Evolutionary conservation across 2,329 filamentous ascomycete species (phyloP).

Genomic region (Colletotrichum neosansevieriae): DNA sequence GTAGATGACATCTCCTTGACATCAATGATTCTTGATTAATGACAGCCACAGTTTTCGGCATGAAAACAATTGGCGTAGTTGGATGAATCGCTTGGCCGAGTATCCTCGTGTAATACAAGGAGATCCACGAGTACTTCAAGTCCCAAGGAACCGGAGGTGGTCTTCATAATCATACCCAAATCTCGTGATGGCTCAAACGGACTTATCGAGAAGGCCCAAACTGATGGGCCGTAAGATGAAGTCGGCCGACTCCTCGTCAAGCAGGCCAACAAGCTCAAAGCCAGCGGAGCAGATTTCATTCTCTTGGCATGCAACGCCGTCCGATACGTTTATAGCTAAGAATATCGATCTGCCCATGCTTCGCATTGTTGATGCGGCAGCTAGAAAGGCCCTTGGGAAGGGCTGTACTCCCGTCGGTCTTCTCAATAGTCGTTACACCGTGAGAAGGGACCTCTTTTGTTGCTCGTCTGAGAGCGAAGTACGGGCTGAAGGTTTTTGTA

Average conservation of each 20-base stretch:
- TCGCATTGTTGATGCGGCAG: background rate
- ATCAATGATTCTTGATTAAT: too few relatives aligned
- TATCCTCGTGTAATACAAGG: too few relatives aligned
- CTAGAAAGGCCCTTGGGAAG: background rate
- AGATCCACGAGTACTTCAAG: too few relatives aligned
- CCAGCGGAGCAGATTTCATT: background rate
- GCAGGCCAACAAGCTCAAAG: background rate
- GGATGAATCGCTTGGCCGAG: too few relatives aligned
- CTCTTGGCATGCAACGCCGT: constrained; percentile 3
- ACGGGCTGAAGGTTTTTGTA: too few relatives aligned
- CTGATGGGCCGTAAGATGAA: background rate
- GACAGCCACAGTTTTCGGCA: too few relatives aligned
- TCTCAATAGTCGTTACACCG: background rate
- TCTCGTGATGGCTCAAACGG: background rate
- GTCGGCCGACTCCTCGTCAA: background rate
- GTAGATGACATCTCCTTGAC: too few relatives aligned
- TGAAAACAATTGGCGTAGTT: too few relatives aligned
- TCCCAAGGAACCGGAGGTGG: too few relatives aligned
- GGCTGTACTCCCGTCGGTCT: background rate
- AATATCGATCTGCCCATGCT: background rate
- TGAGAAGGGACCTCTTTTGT: background rate
- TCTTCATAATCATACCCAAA: too few relatives aligned
- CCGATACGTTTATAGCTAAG: background rate
- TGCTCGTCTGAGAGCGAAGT: background rate
- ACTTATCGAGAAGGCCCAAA: background rate